Percentiles rank a stretch among this genome's conserved stretches.
Conservation (phyloP, 1,284 basidiomycete genomes). For the Pyrrhoderma noxium region DNA sequence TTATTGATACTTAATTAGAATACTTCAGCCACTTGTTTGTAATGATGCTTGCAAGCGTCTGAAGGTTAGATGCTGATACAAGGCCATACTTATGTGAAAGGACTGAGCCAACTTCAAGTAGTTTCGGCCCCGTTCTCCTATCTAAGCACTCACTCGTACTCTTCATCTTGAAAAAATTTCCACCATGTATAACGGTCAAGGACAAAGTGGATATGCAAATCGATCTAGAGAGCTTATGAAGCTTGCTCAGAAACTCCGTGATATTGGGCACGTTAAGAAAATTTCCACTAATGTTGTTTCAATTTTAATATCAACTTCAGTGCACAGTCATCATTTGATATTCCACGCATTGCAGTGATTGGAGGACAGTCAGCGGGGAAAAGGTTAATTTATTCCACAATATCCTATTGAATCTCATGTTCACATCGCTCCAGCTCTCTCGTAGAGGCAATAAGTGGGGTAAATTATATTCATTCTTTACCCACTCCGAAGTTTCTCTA, state of each 20-base stretch:
- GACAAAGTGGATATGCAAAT: conserved; percentile 4
- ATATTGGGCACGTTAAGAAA: conserved; percentile 7
- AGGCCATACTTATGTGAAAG: too few species aligned
- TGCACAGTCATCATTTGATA: conserved; percentile 21
- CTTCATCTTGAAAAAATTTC: too few species aligned
- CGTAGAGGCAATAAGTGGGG: conserved; percentile 22
- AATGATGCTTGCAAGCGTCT: too few species aligned
- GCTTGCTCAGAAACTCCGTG: conserved; percentile 11
- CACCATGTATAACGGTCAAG: too few species aligned
- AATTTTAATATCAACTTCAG: conserved; percentile 1
- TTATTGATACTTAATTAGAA: too few species aligned
- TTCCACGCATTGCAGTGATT: conserved; percentile 25
- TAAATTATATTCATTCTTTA: conserved; percentile 19
- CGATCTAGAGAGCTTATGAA: conserved; percentile 3
- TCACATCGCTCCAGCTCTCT: conserved; percentile 19
- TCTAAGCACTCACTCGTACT: too few species aligned
- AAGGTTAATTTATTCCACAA: background rate
- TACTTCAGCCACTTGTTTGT: too few species aligned
- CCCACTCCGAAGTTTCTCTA: too few species aligned
- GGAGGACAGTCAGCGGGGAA: conserved; percentile 26
- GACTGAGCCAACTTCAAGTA: too few species aligned
- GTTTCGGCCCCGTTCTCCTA: too few species aligned
- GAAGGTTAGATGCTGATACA: too few species aligned
- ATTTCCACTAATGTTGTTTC: background rate
- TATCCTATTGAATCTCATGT: background rate